phyloP scores from a whole-genome alignment of 768 basidiomycete genomes.

The Gymnopilus dilepis region DNA sequence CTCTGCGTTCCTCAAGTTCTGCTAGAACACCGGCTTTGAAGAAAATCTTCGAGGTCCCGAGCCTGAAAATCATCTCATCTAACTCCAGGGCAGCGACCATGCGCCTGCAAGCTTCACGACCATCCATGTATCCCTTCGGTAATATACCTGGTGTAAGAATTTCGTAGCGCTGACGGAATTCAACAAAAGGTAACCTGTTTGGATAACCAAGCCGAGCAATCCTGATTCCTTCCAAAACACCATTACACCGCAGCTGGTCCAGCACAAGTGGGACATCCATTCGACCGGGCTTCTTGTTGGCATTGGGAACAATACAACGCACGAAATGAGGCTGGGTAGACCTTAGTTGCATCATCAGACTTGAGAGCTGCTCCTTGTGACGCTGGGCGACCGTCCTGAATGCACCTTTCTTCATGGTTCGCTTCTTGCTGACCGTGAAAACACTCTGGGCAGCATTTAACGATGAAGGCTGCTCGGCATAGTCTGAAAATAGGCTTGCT shows the following conservation, averaged over 20 bases:
- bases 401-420: conserved; percentile 89
- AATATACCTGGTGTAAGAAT: conserved; percentile 93
- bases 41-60: conserved; percentile 97
- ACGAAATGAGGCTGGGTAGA: conserved; percentile 98
- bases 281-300: conserved; percentile 86
- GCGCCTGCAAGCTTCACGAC: conserved; percentile 88
- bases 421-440: conserved; percentile 65
- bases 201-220: conserved; percentile 98
- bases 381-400: conserved; percentile 96
- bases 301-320: conserved; percentile 96
- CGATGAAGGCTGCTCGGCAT: conserved; percentile 50
- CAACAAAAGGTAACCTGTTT: conserved; percentile 94
- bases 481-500: conserved; percentile 84
- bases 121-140: conserved; percentile 96
- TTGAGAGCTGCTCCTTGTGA: conserved; percentile 93
- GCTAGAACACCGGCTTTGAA: conserved; percentile 99
- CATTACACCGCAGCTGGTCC: conserved; percentile 96
- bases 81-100: conserved; percentile 92
- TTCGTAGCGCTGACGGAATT: conserved; percentile 97
- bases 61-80: conserved; percentile 82
- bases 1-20: conserved; percentile 92
- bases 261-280: conserved; percentile 94
- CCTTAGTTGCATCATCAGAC: conserved; percentile 89
- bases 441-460: conserved; percentile 42
- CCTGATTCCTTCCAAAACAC: conserved; percentile 98